Conservation (phyloP, 1,139 yeast species). For the Blastobotrys arbuscula region DNA sequence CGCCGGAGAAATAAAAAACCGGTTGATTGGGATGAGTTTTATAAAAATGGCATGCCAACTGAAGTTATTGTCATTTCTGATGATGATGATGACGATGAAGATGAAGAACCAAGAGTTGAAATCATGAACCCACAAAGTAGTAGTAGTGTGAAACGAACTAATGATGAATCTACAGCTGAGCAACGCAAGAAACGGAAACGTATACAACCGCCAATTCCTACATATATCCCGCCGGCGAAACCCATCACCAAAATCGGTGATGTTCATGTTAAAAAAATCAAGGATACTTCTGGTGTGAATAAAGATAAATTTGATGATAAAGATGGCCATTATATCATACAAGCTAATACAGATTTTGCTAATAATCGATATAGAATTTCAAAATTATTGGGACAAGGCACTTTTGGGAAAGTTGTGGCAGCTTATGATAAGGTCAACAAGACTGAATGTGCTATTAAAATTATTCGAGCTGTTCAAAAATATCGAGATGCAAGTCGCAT, state of each 20-base stretch:
- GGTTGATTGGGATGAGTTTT: slow-evolving; percentile 31
- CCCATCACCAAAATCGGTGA: slow-evolving; percentile 31
- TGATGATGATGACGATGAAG: slow-evolving; percentile 12
- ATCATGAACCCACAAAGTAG: neutral
- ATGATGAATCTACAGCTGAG: neutral
- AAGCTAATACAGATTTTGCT: slow-evolving; percentile 33
- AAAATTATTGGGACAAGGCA: slow-evolving; percentile 79
- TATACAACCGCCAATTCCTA: neutral
- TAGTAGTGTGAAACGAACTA: neutral
- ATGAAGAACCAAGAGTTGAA: neutral
- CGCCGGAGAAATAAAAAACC: neutral
- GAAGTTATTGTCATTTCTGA: slow-evolving; percentile 18
- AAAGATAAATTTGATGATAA: slow-evolving; percentile 30
- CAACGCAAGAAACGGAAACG: neutral
- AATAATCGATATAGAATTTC: slow-evolving; percentile 40
- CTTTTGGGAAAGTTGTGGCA: slow-evolving; percentile 87
- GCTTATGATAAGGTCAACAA: slow-evolving; percentile 45
- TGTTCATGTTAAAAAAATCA: slow-evolving; percentile 28
- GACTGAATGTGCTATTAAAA: slow-evolving; percentile 80
- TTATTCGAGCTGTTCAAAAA: slow-evolving; percentile 51
- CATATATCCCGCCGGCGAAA: slow-evolving; percentile 20
- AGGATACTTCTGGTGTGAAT: slow-evolving; percentile 18
- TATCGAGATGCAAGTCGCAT: slow-evolving; percentile 42
- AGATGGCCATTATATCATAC: slow-evolving; percentile 38
- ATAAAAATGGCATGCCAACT: slow-evolving; percentile 31